Evolutionary conservation across 208 protist species (phyloP), one percentile per base, ranked within the genome.

Genomic region (Leptomonas pyrrhocoris): DNA sequence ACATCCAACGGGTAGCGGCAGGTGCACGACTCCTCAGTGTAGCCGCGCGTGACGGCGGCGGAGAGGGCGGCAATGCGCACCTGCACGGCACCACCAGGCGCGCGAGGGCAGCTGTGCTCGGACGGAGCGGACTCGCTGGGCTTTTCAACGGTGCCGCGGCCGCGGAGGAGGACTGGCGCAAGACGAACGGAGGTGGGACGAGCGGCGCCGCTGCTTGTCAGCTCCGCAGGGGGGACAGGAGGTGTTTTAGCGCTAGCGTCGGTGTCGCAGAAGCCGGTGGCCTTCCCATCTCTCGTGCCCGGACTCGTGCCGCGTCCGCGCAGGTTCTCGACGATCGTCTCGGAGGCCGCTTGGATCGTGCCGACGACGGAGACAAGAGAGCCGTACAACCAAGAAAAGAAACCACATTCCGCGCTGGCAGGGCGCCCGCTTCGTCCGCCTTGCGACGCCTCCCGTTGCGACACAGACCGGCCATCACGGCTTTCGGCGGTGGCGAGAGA

Each of bases 1-100:
- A 79, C 54, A 31, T 85, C 73, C 5, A 89, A 58, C 2, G 86
- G 86, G 64, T 87, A 85, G n/a, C 73, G 60, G 46, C 76, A 76
- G 21, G 55, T 42, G 27, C 53, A 42, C 15, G 65, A 45, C 54
- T 86, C 80, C 57, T 70, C 30, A 0, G 40, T 64, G 65, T 82
- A 92, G 48, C 49, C 67, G 15, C 48, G 57, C 1, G 67, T 21
- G 13, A 89, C 27, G 34, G 31, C 51, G 12, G 81, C 61, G 43
- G 48, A 68, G 51, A 92, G 76, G 28, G 68, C 67, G 28, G 67
- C 80, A 2, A 92, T 48, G 31, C 45, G 69, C 45, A 80, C 77
- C n/a, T 54, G 61, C 5, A 43, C 54, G 2, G 57, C 57, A 30
- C 60, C 73, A 2, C 23, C 53, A 8, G 71, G 46, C 0, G 56